Evolutionary conservation across 106 monocot species (phyloP), one percentile per base, ranked within the genome.

Genomic region (Allium sativum): DNA sequence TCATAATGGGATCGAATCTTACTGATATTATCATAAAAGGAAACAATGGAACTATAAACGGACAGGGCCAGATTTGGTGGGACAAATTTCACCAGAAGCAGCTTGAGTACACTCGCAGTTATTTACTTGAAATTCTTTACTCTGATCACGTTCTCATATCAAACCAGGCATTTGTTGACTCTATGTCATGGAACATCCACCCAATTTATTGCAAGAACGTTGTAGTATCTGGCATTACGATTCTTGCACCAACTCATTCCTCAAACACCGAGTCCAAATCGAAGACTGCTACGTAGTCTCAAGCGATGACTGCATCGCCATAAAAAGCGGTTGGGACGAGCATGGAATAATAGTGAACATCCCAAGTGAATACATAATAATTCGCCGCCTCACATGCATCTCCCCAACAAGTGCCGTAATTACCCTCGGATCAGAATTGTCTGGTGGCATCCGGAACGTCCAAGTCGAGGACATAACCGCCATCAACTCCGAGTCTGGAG

Each of bases 321-420:
- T 93, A 51, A 93, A 93, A 73, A 89, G 89, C 52, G 93, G 93
- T 1, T 93, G 93, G 93, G 93, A 93, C 48, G 80, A 93, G 78
- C 89, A 89, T 55, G 94, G 94, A 16, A 90, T 94, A 48, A 44
- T 76, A 8, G 60, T 81, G 40, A 86, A 83, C 10, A 80, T 86
- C 73, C 89, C 94, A 8, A 90, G 86, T 72, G 65, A 84, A 65
- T 78, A 90, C 70, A 83, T 94, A 48, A 44, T 65, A 42, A 79
- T 94, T 70, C 67, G 80, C 0, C 56, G 83, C 40, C 76, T 94
- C 70, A 86, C 89, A 52, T 93, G 93, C 83, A 58, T 93, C 64
- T 93, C 93, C 48, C 93, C 93, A 18, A 70, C 77, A 70, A 93
- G 93, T 48, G 89, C 89, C 0, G 82, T 72, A 41, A 83, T 93